phyloP scores from a whole-genome alignment of 1,284 basidiomycete genomes.

The Macrocystidia cucumis region DNA sequence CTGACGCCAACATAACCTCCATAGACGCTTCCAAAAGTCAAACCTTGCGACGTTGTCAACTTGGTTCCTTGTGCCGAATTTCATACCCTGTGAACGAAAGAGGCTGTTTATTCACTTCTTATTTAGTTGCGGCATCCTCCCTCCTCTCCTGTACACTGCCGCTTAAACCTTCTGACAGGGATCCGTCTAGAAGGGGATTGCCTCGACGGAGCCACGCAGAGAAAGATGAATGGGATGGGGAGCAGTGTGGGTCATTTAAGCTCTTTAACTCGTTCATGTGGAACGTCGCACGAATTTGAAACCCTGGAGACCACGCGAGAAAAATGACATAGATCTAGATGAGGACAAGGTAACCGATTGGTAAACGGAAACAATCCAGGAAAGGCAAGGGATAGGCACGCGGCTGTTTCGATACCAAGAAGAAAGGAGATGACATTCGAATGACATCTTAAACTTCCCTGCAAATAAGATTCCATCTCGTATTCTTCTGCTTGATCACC shows the following conservation, averaged over 20 bases:
- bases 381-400: slow-evolving; percentile 41
- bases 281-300: neutral
- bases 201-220: slow-evolving; percentile 2
- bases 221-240: slow-evolving; percentile 5
- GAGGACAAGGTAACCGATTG: slow-evolving; percentile 18
- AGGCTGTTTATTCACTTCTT: too few relatives aligned
- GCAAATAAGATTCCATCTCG: slow-evolving; percentile 32
- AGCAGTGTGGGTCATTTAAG: slow-evolving; percentile 11
- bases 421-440: slow-evolving; percentile 29
- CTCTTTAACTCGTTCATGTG: slow-evolving; percentile 12
- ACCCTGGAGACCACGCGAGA: slow-evolving; percentile 16
- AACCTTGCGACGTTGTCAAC: slow-evolving; percentile 5
- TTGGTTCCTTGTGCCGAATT: slow-evolving; percentile 2
- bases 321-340: slow-evolving; percentile 22
- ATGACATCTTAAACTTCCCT: slow-evolving; percentile 33
- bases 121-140: neutral
- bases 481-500: slow-evolving; percentile 39
- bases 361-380: slow-evolving; percentile 35
- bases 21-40: slow-evolving; percentile 9
- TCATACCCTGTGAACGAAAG: too few relatives aligned
- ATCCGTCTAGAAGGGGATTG: slow-evolving; percentile 10
- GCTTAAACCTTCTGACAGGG: slow-evolving; percentile 11
- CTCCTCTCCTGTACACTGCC: neutral
- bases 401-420: slow-evolving; percentile 38
- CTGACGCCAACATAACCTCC: slow-evolving; percentile 8